Conservation (phyloP, 768 basidiomycete species). For the Cystoderma amianthinum region DNA sequence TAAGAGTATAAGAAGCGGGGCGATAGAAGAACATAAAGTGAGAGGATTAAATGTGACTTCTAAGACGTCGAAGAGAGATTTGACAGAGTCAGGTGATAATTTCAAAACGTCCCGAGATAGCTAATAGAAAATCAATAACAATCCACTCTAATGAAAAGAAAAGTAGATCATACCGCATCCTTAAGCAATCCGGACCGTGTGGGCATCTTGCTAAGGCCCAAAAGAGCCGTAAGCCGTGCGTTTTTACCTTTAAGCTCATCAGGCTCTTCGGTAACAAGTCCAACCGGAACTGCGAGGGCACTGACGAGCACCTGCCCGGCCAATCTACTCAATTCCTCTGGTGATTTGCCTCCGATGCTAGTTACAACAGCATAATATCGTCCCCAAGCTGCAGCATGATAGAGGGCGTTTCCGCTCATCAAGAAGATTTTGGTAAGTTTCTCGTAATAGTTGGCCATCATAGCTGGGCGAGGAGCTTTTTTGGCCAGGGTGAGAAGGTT, state of each 20-base stretch:
- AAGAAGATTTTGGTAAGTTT: constrained; percentile 96
- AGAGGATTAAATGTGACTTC: constrained; percentile 93
- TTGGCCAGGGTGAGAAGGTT: constrained; percentile 91
- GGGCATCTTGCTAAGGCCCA: constrained; percentile 79
- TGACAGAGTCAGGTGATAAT: constrained; percentile 67
- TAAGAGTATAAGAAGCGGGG: constrained; percentile 69
- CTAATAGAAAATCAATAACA: constrained; percentile 28
- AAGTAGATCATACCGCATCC: constrained; percentile 63
- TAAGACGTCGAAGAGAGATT: constrained; percentile 78
- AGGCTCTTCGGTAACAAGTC: constrained; percentile 41
- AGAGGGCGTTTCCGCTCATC: constrained; percentile 90
- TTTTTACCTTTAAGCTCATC: constrained; percentile 55
- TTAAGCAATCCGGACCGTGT: constrained; percentile 81
- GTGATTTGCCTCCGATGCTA: constrained; percentile 63
- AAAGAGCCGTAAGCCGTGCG: constrained; percentile 74
- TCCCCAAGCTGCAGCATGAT: constrained; percentile 95
- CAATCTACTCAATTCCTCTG: constrained; percentile 74
- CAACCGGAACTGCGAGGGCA: constrained; percentile 90
- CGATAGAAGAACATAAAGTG: constrained; percentile 69
- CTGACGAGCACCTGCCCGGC: constrained; percentile 90
- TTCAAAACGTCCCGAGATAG: constrained; percentile 79
- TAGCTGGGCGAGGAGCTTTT: constrained; percentile 84
- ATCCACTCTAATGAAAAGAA: background rate
- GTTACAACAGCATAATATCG: constrained; percentile 72
- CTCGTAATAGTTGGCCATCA: constrained; percentile 99